Conservation (phyloP, 345 rosid genomes). For the Eucalyptus brandiana region DNA sequence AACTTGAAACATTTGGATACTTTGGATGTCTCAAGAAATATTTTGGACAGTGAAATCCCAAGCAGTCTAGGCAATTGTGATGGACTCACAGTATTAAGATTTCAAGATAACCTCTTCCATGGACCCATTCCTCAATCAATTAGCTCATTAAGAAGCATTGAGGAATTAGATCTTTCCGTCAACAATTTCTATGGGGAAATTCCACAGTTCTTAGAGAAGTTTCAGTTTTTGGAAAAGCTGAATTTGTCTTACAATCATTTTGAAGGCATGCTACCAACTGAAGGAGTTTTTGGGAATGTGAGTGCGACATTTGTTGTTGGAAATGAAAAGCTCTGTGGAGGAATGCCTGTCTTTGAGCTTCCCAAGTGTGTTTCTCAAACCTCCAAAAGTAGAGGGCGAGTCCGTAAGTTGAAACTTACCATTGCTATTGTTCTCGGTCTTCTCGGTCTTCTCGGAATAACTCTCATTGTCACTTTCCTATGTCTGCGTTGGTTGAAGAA, state of each 20-base stretch:
- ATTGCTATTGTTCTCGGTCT: background rate
- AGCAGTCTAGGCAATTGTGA: background rate
- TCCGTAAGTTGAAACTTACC: background rate
- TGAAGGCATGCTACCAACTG: background rate
- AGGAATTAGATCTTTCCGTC: background rate
- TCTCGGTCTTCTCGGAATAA: background rate
- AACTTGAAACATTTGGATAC: background rate
- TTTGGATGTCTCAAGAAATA: background rate
- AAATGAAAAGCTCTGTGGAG: background rate
- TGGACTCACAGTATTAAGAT: background rate
- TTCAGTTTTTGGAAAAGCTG: background rate
- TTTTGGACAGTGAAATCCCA: background rate
- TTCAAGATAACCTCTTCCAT: background rate
- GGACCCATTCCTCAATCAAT: background rate
- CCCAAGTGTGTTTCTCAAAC: background rate
- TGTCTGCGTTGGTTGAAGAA: background rate
- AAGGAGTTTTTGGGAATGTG: background rate
- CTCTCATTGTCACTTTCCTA: background rate
- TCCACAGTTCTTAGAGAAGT: background rate
- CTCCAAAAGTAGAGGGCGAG: background rate
- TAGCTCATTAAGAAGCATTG: background rate
- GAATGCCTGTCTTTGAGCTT: background rate
- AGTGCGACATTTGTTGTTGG: background rate
- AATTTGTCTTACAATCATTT: background rate
- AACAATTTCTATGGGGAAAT: background rate